Conservation (phyloP, 2,329 filamentous ascomycete species). For the Cladobotryum mycophilum region DNA sequence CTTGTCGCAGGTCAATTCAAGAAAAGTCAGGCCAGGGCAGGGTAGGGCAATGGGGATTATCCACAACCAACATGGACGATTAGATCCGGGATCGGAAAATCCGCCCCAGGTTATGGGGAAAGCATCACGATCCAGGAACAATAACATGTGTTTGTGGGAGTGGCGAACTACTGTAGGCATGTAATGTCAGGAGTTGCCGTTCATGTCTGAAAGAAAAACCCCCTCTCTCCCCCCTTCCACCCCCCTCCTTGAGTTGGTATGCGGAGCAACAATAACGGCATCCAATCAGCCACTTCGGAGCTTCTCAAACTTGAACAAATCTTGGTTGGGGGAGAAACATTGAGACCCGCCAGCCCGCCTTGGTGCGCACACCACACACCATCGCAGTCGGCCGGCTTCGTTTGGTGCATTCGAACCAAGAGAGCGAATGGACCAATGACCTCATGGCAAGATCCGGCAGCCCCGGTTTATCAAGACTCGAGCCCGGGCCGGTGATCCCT, state of each 20-base stretch:
- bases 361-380: neutral
- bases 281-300: too few species aligned
- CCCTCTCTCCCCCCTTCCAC: too few species aligned
- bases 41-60: neutral
- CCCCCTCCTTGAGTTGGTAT: neutral
- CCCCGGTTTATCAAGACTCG: conserved; percentile 1
- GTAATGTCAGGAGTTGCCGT: neutral
- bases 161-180: neutral
- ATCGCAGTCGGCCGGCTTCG: neutral
- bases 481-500: neutral
- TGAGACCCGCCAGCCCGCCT: neutral
- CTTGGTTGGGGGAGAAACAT: neutral
- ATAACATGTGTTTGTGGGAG: neutral
- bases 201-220: too few species aligned
- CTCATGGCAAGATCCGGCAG: neutral
- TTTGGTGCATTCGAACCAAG: neutral
- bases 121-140: neutral
- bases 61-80: neutral
- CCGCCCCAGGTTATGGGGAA: neutral
- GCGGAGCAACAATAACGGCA: neutral
- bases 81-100: neutral
- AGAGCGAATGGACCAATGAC: neutral
- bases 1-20: neutral
- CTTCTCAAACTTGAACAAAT: too few species aligned
- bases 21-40: too few species aligned